phyloP scores from a whole-genome alignment of 75 land plant genomes.

The Cunninghamia lanceolata region DNA sequence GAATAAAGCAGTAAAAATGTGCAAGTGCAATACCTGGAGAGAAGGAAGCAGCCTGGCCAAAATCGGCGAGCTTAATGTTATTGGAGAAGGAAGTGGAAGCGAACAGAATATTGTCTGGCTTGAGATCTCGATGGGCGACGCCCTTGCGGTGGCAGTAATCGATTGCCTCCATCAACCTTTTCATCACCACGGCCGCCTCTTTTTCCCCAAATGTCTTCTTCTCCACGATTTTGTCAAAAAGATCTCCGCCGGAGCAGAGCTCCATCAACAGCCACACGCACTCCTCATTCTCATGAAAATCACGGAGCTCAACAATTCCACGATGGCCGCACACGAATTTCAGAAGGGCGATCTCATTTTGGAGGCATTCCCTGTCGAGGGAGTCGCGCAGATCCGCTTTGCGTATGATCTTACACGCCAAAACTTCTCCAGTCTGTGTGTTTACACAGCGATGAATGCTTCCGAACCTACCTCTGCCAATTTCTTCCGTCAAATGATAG shows the following conservation, averaged over 20 bases:
- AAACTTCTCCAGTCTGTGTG: too few relatives aligned
- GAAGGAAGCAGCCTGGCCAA: constrained; percentile 63
- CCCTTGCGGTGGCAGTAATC: constrained; percentile 48
- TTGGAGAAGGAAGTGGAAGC: too few relatives aligned
- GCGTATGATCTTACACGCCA: too few relatives aligned
- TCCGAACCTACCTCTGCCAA: too few relatives aligned
- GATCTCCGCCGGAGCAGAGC: constrained; percentile 22
- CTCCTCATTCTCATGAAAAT: too few relatives aligned
- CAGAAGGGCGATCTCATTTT: too few relatives aligned
- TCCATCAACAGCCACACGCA: constrained; percentile 13
- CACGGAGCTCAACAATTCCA: too few relatives aligned
- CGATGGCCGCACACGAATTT: too few relatives aligned
- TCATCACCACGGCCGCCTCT: constrained; percentile 30
- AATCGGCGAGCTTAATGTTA: constrained; percentile 38
- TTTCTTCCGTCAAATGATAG: too few relatives aligned
- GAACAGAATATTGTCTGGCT: constrained; percentile 5
- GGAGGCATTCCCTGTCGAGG: too few relatives aligned
- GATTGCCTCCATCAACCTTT: constrained; percentile 31
- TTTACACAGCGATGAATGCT: too few relatives aligned
- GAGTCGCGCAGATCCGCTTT: too few relatives aligned
- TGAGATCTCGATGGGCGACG: constrained; percentile 59
- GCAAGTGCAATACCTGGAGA: constrained; percentile 22
- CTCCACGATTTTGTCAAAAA: constrained; percentile 33
- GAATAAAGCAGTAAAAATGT: background rate
- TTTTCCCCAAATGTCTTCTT: constrained; percentile 20